phyloP scores from a whole-genome alignment of 73 alveolate genomes.

The Paramecium pentaurelia region DNA sequence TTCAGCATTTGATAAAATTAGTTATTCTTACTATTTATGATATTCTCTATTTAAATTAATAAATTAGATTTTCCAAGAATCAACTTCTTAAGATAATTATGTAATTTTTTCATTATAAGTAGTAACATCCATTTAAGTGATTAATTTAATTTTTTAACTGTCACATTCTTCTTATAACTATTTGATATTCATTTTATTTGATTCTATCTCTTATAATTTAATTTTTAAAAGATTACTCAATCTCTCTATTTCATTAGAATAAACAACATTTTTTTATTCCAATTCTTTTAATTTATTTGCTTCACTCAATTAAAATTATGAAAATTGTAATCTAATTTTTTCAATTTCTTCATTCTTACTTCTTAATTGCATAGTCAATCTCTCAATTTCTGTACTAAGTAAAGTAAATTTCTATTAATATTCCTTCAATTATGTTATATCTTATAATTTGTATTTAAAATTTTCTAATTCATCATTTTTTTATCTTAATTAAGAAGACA shows the following conservation, averaged over 20 bases:
- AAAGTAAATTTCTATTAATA: not conserved
- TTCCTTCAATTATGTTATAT: not conserved
- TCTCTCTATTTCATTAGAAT: constrained; percentile 22
- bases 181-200: not conserved
- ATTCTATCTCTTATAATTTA: not conserved
- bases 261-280: not conserved
- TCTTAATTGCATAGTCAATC: not conserved
- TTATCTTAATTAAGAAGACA: not conserved
- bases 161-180: not conserved
- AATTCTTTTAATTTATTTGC: not conserved
- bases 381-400: not conserved
- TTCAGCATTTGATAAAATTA: not conserved
- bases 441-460: not conserved
- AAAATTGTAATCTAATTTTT: not conserved
- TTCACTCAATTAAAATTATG: not conserved
- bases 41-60: not conserved
- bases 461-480: not conserved
- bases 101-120: not conserved
- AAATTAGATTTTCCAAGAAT: not conserved
- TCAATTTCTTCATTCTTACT: constrained; percentile 16
- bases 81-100: not conserved
- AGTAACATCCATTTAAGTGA: not conserved
- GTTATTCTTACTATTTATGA: not conserved
- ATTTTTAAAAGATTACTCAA: not conserved
- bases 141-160: not conserved